Conservation (phyloP, 306 rosid species). For the Lathyrus aphaca region DNA sequence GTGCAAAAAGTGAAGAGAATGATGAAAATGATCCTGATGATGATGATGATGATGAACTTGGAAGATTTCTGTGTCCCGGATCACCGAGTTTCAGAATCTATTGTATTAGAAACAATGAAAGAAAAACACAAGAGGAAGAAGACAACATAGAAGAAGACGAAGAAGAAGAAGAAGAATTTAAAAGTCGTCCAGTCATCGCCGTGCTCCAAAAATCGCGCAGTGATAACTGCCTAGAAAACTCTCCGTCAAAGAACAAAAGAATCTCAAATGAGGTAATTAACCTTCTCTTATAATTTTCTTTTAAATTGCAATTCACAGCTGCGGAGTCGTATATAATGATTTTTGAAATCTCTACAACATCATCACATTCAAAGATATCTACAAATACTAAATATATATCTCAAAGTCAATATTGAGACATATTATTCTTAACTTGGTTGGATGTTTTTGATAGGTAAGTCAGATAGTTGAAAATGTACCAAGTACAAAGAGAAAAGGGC, state of each 20-base stretch:
- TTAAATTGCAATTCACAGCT: neutral
- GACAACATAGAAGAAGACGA: neutral
- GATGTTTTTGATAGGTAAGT: neutral
- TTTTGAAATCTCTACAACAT: neutral
- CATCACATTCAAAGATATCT: no score
- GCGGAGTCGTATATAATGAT: neutral
- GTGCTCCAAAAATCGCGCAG: conserved; percentile 45
- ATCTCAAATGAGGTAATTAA: conserved; percentile 31
- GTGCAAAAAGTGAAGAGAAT: conserved; percentile 8
- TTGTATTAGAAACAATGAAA: conserved; percentile 44
- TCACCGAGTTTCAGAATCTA: conserved; percentile 89
- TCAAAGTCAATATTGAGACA: neutral
- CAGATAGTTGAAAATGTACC: conserved; percentile 39
- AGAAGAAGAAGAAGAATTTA: conserved; percentile 33
- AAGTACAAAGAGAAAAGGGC: conserved; percentile 43
- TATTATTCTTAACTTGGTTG: no score
- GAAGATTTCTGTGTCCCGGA: conserved; percentile 42
- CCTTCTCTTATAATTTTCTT: neutral
- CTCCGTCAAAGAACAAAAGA: neutral
- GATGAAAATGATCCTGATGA: neutral
- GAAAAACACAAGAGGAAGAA: conserved; percentile 9
- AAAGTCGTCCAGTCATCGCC: conserved; percentile 11
- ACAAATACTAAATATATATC: no score
- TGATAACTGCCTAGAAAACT: conserved; percentile 27
- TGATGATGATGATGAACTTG: conserved; percentile 13